Evolutionary conservation across 2,329 filamentous ascomycete species (phyloP).

Genomic region (Trichophyton mentagrophytes): DNA sequence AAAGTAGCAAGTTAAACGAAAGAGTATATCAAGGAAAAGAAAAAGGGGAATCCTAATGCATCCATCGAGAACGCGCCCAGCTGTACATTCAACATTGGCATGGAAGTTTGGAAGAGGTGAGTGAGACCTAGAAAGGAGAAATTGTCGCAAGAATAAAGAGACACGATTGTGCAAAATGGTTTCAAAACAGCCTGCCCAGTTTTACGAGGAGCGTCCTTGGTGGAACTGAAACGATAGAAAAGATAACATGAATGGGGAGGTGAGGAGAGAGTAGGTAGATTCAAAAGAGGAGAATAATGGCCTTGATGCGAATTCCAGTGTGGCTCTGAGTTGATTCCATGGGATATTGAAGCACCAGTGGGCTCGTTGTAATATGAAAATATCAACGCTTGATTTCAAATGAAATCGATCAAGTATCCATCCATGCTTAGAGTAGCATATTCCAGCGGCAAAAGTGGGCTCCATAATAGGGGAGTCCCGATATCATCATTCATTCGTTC

Average conservation of each 20-base stretch:
- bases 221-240: no score
- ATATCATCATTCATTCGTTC: background rate
- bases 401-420: background rate
- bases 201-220: background rate
- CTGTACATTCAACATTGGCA: background rate
- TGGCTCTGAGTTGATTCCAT: background rate
- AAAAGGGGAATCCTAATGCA: background rate
- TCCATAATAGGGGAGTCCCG: background rate
- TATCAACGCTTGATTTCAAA: background rate
- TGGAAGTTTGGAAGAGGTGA: background rate
- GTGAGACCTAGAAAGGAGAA: background rate
- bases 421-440: background rate
- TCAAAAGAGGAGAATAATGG: background rate
- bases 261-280: background rate
- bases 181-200: conserved; percentile 2
- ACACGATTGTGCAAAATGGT: background rate
- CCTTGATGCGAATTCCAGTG: background rate
- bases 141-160: background rate
- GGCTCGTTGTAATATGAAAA: background rate
- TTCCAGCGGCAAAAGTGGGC: background rate
- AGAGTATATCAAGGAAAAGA: background rate
- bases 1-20: background rate
- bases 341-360: background rate
- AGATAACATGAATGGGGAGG: background rate
- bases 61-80: background rate